Base-by-base conservation (phyloP, 768 basidiomycete genomes). In the Suillus placidus region DNA sequence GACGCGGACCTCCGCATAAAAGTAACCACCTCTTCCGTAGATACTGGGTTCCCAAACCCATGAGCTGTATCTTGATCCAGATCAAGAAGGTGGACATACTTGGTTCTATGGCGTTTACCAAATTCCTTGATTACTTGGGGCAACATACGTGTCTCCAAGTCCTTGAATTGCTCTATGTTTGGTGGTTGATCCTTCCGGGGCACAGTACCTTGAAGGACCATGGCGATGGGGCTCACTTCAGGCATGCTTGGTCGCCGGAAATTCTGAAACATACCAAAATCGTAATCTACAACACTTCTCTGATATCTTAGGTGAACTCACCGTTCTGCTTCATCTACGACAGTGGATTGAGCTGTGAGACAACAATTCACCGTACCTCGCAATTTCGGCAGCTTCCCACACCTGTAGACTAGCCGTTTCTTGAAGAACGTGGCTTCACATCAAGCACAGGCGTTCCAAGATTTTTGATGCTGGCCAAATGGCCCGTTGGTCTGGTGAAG, bases 11-110 rank as follows among this genome's bases (percentile, higher is more conserved):
- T 4, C 97, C 96, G 74, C 97, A 99, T 42, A 88, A 82, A 97
- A 99, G 76, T 96, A 99, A 0, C 93, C 94, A 1, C 83, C 86
- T 1, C 16, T 32, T 52, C 30, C 8, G 7, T 18, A 16, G 16
- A 16, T 30, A 55, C 88, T 84, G 1, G 79, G 78, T 26, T 82
- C 20, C 8, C 16, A 32, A 55, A 34, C 13, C 75, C 67, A 23
- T 67, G 79, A 6, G 93, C 92, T 0, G 97, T 98, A 75, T 99
- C 97, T 81, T 98, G 93, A 72, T 95, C 95, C 42, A 94, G 93
- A 72, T 95, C 95, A 42, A 94, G 79, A 68, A 99, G 78, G 79
- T 99, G 96, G 18, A 97, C 99, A 71, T 99, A 98, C 80, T 99
- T 96, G 38, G 94, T 95, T 54, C 91, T 88, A 74, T 92, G 88